Base-by-base conservation (phyloP, 2,329 filamentous ascomycete genomes). In the Penicillium aurantiogriseum region DNA sequence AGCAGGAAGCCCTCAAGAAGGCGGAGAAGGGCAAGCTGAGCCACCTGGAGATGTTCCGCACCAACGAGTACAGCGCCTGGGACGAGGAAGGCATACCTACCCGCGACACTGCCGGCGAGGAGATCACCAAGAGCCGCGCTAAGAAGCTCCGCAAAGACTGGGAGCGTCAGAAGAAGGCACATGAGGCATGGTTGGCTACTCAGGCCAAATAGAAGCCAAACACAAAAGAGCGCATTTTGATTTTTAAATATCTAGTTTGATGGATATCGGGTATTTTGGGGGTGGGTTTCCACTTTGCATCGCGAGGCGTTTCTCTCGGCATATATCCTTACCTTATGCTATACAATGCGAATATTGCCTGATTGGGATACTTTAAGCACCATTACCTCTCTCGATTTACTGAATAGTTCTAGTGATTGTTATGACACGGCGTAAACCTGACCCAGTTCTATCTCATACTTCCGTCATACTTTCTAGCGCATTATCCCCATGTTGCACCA, bases 131-230 rank as follows among this genome's bases (percentile, higher is more conserved):
- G 80, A 89, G 83, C 58, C 84, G 86, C 69, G 70, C 78, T 50
- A 97, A 97, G 82, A 92, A 91, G 79, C 74, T 96, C 66, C 87
- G 82, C 77, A 97, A 97, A 80, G 88, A 91, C 55, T 96, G 90
- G 90, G 89, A 95, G 67, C 87, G 82, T 71, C 93, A 97, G 79
- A 94, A 92, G 81, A 95, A 93, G 82, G 59, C 63, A 17, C 66
- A 68, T 29, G 65, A 68, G 61, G 60, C 64, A 11, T 68, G 65
- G 65, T 49, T 63, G 58, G 64, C 63, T 21, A 61, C 52, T 21
- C 66, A 68, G 43, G 62, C 63, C 39, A 63, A 66, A 59, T 66
- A 63, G 42, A 50, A 25, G n/a, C 19, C 21, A 36, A 19, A 9
- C 35, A 36, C n/a, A 55, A 43, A 50, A 57, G 58, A 57, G 45